phyloP scores from a whole-genome alignment of 148 eudicot genomes.

The Silene conica region DNA sequence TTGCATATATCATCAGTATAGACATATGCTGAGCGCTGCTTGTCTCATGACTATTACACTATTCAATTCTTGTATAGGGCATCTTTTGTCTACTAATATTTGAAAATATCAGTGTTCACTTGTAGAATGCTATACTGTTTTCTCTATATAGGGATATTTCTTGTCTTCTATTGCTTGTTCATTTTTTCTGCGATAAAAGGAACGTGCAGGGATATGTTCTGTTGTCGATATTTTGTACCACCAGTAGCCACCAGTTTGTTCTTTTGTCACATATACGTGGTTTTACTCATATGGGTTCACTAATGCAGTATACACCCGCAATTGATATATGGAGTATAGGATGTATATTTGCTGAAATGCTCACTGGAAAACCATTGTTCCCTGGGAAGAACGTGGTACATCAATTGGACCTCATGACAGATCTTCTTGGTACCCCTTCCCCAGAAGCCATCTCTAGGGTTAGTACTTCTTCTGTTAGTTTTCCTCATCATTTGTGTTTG shows the following conservation, averaged over 20 bases:
- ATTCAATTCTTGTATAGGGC: no score
- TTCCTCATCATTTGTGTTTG: background rate
- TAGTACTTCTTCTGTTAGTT: conserved; percentile 20
- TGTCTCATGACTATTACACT: background rate
- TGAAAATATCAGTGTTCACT: background rate
- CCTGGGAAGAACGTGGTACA: conserved; percentile 91
- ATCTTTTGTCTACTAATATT: background rate
- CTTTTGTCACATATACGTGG: background rate
- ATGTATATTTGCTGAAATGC: conserved; percentile 95
- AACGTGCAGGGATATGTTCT: background rate
- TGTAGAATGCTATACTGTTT: background rate
- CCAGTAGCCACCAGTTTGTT: background rate
- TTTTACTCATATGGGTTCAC: background rate
- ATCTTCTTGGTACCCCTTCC: conserved; percentile 83
- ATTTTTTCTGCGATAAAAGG: no score
- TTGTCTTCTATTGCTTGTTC: background rate
- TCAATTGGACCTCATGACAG: conserved; percentile 88
- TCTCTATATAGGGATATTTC: background rate
- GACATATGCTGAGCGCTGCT: background rate
- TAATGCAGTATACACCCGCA: conserved; percentile 84
- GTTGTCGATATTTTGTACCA: background rate
- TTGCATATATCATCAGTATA: background rate
- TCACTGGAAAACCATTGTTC: conserved; percentile 79
- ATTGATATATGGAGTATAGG: conserved; percentile 98
- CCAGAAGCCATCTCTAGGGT: conserved; percentile 73